Percentiles rank a stretch among this genome's conserved stretches.
Evolutionary conservation across 148 eudicot genomes (phyloP).

Genomic region (Dianthus caryophyllus): DNA sequence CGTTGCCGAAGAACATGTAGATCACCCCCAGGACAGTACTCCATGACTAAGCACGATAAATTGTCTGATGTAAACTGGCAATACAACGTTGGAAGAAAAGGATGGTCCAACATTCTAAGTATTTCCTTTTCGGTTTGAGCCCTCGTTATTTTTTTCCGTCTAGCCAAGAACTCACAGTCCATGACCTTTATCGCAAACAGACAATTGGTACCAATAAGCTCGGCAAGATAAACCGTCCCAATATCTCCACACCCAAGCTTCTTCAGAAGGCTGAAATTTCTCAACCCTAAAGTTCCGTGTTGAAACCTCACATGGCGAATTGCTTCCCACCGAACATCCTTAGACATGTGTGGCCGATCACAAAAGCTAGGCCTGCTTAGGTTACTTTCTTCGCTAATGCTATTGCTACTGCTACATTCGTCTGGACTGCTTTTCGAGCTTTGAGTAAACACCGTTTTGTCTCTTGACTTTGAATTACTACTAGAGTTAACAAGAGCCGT

Average conservation of each 20-base stretch:
- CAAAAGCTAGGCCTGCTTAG: conserved; percentile 61
- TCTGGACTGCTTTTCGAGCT: conserved; percentile 76
- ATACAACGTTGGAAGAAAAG: conserved; percentile 88
- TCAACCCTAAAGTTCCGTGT: conserved; percentile 60
- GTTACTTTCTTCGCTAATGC: conserved; percentile 77
- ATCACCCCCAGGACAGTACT: conserved; percentile 97
- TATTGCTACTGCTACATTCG: conserved; percentile 72
- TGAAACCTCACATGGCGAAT: conserved; percentile 55
- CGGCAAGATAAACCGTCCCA: conserved; percentile 94
- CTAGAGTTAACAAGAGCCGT: conserved; percentile 31
- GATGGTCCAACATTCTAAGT: conserved; percentile 87
- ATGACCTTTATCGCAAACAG: conserved; percentile 90
- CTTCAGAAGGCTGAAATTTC: conserved; percentile 72
- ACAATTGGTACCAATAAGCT: conserved; percentile 67
- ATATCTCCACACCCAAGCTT: conserved; percentile 97
- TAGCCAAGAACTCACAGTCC: conserved; percentile 85
- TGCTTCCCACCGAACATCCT: conserved; percentile 82
- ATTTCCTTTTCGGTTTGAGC: conserved; percentile 92
- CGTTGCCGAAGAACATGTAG: conserved; percentile 85
- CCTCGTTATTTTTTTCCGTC: conserved; percentile 76
- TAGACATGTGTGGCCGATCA: conserved; percentile 93
- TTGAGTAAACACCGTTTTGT: conserved; percentile 56
- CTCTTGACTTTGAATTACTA: conserved; percentile 36
- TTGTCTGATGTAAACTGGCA: conserved; percentile 85
- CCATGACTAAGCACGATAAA: conserved; percentile 90